These are phyloP conservation scores for Bruguiera hainesii DNA, from an alignment of 441 rosid genomes.

Conservation along the genomic window DNA sequence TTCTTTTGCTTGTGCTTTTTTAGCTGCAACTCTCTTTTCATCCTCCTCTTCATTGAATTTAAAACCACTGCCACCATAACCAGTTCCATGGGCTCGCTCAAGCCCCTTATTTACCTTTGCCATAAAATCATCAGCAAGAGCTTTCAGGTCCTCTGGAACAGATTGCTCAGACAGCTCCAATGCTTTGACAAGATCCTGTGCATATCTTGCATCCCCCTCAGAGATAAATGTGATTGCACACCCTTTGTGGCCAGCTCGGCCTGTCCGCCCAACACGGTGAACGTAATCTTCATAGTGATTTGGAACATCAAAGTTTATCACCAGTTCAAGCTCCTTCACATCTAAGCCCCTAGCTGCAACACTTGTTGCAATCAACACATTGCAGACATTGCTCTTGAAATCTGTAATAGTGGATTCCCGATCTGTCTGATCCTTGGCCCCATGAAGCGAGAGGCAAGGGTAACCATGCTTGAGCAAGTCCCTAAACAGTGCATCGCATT, in stretches of 20 bases:
- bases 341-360: slow-evolving; percentile 95
- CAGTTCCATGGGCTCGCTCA: slow-evolving; percentile 94
- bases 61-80: slow-evolving; percentile 96
- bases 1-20: slow-evolving; percentile 96
- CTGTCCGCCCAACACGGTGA: slow-evolving; percentile 94
- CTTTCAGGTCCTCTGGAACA: slow-evolving; percentile 82
- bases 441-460: slow-evolving; percentile 93
- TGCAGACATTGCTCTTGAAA: slow-evolving; percentile 83
- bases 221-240: slow-evolving; percentile 91
- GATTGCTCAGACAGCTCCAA: slow-evolving; percentile 91
- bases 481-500: slow-evolving; percentile 77
- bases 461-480: slow-evolving; percentile 75
- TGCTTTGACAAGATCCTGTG: slow-evolving; percentile 92
- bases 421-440: slow-evolving; percentile 93
- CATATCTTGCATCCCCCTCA: slow-evolving; percentile 85
- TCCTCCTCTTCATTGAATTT: slow-evolving; percentile 97
- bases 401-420: slow-evolving; percentile 91
- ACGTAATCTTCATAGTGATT: slow-evolving; percentile 93
- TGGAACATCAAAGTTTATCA: slow-evolving; percentile 76
- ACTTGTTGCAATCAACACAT: slow-evolving; percentile 82
- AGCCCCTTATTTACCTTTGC: slow-evolving; percentile 87
- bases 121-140: slow-evolving; percentile 83
- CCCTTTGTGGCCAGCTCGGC: slow-evolving; percentile 90
- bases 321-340: slow-evolving; percentile 95
- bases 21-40: slow-evolving; percentile 89